phyloP scores from a whole-genome alignment of 2,329 filamentous ascomycete genomes.

The Corniculantispora saksenae region DNA sequence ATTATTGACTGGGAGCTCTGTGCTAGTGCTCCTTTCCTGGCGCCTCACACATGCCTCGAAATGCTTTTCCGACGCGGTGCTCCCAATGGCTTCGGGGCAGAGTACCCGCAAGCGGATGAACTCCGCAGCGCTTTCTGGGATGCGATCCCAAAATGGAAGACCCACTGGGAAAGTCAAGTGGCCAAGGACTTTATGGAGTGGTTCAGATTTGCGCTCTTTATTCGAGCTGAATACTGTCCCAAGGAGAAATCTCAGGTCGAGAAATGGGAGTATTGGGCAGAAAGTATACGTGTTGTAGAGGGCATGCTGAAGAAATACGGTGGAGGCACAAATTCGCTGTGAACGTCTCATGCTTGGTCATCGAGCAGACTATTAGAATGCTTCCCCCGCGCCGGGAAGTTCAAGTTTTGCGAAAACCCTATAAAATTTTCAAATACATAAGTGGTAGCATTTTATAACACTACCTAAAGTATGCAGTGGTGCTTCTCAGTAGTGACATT shows the following conservation, averaged over 20 bases:
- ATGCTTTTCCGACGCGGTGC: conserved; percentile 22
- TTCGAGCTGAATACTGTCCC: conserved; percentile 19
- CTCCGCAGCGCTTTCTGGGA: conserved; percentile 23
- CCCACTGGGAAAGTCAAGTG: conserved; percentile 14
- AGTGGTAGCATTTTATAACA: too few species aligned
- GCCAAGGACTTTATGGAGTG: conserved; percentile 21
- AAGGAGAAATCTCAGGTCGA: conserved; percentile 8
- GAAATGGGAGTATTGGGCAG: conserved; percentile 17
- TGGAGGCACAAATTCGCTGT: neutral
- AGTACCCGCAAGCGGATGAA: conserved; percentile 17
- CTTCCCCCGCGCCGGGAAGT: too few species aligned
- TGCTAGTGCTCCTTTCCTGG: conserved; percentile 22
- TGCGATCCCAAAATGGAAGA: conserved; percentile 23
- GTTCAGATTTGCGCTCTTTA: conserved; percentile 22
- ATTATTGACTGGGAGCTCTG: conserved; percentile 24
- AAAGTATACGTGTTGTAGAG: conserved; percentile 22
- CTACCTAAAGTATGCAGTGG: too few species aligned
- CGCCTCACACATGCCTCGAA: conserved; percentile 18
- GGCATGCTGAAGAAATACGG: conserved; percentile 17
- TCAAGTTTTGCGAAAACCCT: too few species aligned
- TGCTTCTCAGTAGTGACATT: too few species aligned
- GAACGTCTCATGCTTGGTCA: too few species aligned
- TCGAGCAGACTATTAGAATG: too few species aligned
- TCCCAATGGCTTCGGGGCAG: conserved; percentile 14
- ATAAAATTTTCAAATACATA: too few species aligned